Conservation (phyloP, 1,284 basidiomycete genomes). For the Fistulina hepatica region DNA sequence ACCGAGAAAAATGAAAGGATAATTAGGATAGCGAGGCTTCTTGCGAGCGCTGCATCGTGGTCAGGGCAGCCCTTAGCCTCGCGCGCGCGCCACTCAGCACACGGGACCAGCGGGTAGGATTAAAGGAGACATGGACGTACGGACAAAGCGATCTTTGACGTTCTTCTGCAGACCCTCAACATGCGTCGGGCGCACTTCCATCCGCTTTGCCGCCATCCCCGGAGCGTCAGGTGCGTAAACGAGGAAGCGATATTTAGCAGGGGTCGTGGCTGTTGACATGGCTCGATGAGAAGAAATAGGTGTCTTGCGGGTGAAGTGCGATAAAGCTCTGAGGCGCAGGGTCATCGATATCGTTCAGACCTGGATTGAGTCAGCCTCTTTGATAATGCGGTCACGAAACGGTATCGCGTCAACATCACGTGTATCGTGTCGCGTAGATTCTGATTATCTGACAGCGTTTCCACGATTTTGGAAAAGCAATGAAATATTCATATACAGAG, state of each 20-base stretch:
- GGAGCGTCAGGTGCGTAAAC: slow-evolving; percentile 47
- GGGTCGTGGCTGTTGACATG: slow-evolving; percentile 14
- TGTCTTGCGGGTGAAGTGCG: too few species aligned
- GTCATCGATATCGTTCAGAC: too few species aligned
- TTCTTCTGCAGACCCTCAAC: slow-evolving; percentile 30
- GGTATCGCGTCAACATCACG: not conserved
- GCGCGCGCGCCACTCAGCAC: not conserved
- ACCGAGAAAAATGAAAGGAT: slow-evolving; percentile 1
- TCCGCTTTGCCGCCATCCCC: slow-evolving; percentile 35
- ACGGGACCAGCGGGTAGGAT: too few species aligned
- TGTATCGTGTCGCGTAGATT: not conserved
- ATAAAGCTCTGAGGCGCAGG: too few species aligned
- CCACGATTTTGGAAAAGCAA: not conserved
- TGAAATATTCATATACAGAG: not conserved
- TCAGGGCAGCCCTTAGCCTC: too few species aligned
- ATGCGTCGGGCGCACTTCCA: slow-evolving; percentile 37
- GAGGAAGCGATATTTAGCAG: slow-evolving; percentile 28
- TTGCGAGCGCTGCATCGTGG: too few species aligned
- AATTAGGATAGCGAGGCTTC: not conserved
- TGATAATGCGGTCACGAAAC: too few species aligned
- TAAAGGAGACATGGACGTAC: too few species aligned
- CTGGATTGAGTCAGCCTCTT: too few species aligned
- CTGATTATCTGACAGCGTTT: not conserved
- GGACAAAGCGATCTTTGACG: slow-evolving; percentile 32
- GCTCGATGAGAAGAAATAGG: too few species aligned